Evolutionary conservation across 768 basidiomycete species (phyloP), one percentile per base, ranked within the genome.

Genomic region (Gelatoporia subvermispora): DNA sequence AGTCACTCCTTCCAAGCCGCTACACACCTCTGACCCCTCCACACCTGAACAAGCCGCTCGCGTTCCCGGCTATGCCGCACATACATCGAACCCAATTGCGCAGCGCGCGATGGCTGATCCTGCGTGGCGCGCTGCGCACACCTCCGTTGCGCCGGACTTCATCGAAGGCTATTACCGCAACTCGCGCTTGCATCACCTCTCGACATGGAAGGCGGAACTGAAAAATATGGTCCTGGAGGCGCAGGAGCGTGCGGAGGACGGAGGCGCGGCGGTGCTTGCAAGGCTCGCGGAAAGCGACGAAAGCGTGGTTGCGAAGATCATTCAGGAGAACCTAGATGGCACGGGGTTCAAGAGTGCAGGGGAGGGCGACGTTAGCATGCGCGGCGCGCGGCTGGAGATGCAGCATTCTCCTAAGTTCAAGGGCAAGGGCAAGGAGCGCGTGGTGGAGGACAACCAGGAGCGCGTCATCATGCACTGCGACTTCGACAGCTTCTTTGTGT

Each of bases 401-500:
- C 70, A 65, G 47, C 79, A 81, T 8, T n/a, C n/a, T n/a, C 77
- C 81, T 35, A 59, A 63, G 17, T 72, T 73, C 58, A 83, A 84
- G 54, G 76, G 72, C 38, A 84, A 82, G 62, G 74, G 70, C 51
- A 81, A 74, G 57, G 78, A 72, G 15, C 68, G 65, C 41, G 75
- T 74, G 36, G 72, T 72, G 28, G 74, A 72, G 2, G 67, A 72
- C 17, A 55, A 73, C 28, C 28, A 31, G 13, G 77, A 82, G 37
- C 75, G 76, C 15, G 79, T 88, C 9, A 86, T 92, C 58, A 89
- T 93, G 88, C 91, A 93, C 58, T 90, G 88, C 56, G 91, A 93
- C 64, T 97, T 98, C 55, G 96, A 99, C 60, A 92, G 85, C 54
- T 98, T 97, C 73, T 99, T 99, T 61, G 94, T 97, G 10, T 84